Percentiles rank a stretch among this genome's conserved stretches.
phyloP scores from a whole-genome alignment of 768 basidiomycete species.

The Leccinum subgranulosum region DNA sequence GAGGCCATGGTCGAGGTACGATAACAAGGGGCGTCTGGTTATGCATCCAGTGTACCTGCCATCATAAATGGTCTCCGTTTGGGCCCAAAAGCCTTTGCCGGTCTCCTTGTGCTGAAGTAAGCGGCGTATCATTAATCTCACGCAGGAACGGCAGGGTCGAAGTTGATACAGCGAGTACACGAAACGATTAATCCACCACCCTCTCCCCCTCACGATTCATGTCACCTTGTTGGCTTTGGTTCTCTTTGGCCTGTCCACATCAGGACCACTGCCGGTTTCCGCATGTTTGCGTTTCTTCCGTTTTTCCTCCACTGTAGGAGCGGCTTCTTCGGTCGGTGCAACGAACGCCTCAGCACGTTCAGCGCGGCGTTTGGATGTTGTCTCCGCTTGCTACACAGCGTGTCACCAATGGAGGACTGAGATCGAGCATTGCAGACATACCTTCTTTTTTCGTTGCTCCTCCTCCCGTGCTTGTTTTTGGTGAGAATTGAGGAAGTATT shows the following conservation, averaged over 20 bases:
- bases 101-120: constrained; percentile 27
- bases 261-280: constrained; percentile 34
- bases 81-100: not conserved
- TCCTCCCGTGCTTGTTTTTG: constrained; percentile 81
- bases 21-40: constrained; percentile 20
- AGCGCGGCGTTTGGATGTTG: constrained; percentile 63
- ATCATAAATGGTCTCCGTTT: constrained; percentile 18
- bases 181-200: not conserved
- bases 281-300: constrained; percentile 52
- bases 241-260: constrained; percentile 39
- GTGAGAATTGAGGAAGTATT: constrained; percentile 92
- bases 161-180: constrained; percentile 9
- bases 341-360: constrained; percentile 87
- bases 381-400: constrained; percentile 68
- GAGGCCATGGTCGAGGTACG: constrained; percentile 42
- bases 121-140: constrained; percentile 6
- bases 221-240: constrained; percentile 20
- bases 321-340: constrained; percentile 78
- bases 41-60: constrained; percentile 2
- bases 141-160: not conserved
- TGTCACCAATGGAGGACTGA: not conserved
- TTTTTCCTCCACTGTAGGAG: constrained; percentile 76
- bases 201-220: too few relatives aligned
- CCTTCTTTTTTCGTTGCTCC: constrained; percentile 70
- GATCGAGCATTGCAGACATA: not conserved